These are phyloP conservation scores for Westerdykella sp. DNA, from an alignment of 2,329 filamentous ascomycete species.

Conservation along the genomic window DNA sequence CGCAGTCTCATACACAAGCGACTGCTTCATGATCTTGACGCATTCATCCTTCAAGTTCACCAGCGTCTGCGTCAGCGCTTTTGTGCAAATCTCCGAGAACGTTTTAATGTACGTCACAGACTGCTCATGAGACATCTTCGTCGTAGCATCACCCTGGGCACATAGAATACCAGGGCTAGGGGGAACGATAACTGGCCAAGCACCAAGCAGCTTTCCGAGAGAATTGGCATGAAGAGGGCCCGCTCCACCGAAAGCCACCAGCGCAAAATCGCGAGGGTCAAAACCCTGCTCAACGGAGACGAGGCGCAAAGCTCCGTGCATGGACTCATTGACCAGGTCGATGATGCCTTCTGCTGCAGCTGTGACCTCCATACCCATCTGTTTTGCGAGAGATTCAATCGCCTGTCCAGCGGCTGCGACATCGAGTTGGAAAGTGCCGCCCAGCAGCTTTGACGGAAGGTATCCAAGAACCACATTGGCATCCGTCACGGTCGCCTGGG, in stretches of 20 bases:
- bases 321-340: slow-evolving; percentile 47
- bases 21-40: slow-evolving; percentile 35
- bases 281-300: slow-evolving; percentile 50
- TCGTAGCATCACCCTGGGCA: slow-evolving; percentile 47
- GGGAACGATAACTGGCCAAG: slow-evolving; percentile 50
- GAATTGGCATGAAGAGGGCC: slow-evolving; percentile 49
- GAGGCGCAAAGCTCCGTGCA: slow-evolving; percentile 47
- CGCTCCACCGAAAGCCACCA: slow-evolving; percentile 48
- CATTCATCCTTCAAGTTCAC: slow-evolving; percentile 34
- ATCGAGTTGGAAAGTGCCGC: slow-evolving; percentile 43
- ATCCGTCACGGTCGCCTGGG: slow-evolving; percentile 45
- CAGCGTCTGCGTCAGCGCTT: slow-evolving; percentile 33
- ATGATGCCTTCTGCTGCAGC: slow-evolving; percentile 47
- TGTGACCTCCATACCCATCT: slow-evolving; percentile 41
- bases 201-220: slow-evolving; percentile 45
- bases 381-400: slow-evolving; percentile 40
- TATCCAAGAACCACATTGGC: slow-evolving; percentile 47
- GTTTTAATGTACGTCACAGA: slow-evolving; percentile 43
- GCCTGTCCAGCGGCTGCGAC: slow-evolving; percentile 39
- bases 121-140: slow-evolving; percentile 45
- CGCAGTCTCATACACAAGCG: slow-evolving; percentile 28
- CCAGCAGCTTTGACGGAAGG: slow-evolving; percentile 42
- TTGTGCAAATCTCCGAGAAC: slow-evolving; percentile 32
- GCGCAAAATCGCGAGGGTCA: slow-evolving; percentile 46
- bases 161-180: slow-evolving; percentile 47